Conservation (phyloP, 352 stramenopile genomes). For the Globisporangium cystogenes region DNA sequence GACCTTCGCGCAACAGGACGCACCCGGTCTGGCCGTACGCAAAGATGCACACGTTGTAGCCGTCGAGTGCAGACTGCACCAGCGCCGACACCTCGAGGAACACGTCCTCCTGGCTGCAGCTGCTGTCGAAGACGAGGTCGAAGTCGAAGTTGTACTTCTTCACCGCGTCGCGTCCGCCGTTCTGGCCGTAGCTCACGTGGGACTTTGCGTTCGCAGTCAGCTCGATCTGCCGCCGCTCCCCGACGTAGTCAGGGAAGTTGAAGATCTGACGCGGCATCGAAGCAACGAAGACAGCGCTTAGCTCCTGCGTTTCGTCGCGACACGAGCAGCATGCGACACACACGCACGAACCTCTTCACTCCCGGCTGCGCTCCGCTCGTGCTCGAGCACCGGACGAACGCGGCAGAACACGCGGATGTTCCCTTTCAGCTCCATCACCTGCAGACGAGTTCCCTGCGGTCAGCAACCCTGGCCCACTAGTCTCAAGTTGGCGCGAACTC, state of each 20-base stretch:
- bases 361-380: slow-evolving; percentile 39
- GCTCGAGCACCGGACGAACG: slow-evolving; percentile 83
- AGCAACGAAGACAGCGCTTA: neutral
- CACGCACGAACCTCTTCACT: slow-evolving; percentile 36
- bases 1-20: neutral
- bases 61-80: slow-evolving; percentile 93
- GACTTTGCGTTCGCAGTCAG: slow-evolving; percentile 54
- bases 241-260: slow-evolving; percentile 61
- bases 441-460: neutral
- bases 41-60: slow-evolving; percentile 96
- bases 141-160: slow-evolving; percentile 96
- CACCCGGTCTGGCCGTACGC: slow-evolving; percentile 87
- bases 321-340: neutral
- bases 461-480: neutral
- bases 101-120: slow-evolving; percentile 92
- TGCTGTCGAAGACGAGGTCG: slow-evolving; percentile 95
- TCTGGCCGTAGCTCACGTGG: slow-evolving; percentile 73
- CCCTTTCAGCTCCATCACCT: slow-evolving; percentile 95
- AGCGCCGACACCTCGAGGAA: slow-evolving; percentile 96
- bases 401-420: slow-evolving; percentile 97
- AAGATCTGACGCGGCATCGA: slow-evolving; percentile 39
- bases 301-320: neutral
- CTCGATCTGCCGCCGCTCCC: slow-evolving; percentile 67
- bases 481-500: neutral
- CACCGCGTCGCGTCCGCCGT: slow-evolving; percentile 32